phyloP scores from a whole-genome alignment of 352 stramenopile species.

The Phytophthora pseudosyringae region DNA sequence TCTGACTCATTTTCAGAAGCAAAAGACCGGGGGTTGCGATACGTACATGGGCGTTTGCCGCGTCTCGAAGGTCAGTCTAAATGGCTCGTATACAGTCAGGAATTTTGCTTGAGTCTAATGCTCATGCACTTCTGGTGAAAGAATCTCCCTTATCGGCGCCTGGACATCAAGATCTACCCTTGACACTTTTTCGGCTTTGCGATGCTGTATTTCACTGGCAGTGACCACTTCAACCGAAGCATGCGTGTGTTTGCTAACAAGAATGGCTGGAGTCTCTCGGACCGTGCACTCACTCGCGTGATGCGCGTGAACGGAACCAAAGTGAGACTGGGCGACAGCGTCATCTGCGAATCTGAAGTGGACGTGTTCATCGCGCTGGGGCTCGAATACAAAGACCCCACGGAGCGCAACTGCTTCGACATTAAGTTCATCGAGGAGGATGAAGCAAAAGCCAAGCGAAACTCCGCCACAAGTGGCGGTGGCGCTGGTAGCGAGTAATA shows the following conservation, averaged over 20 bases:
- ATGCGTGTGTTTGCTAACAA: conserved; percentile 85
- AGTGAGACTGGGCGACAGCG: conserved; percentile 66
- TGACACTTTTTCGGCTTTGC: conserved; percentile 82
- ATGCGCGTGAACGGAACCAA: conserved; percentile 64
- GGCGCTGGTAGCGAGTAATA: conserved; percentile 9
- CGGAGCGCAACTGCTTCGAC: conserved; percentile 81
- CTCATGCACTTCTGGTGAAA: conserved; percentile 9
- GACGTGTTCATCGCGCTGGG: conserved; percentile 88
- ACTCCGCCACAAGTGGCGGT: conserved; percentile 10
- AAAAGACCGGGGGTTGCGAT: conserved; percentile 64
- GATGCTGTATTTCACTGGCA: conserved; percentile 92
- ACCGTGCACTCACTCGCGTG: conserved; percentile 69
- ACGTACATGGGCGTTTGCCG: conserved; percentile 90
- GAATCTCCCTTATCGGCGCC: conserved; percentile 61
- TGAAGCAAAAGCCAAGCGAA: conserved; percentile 60
- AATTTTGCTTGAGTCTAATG: conserved; percentile 3
- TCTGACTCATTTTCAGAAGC: conserved; percentile 65
- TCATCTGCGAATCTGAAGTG: conserved; percentile 80
- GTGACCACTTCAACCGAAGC: conserved; percentile 91
- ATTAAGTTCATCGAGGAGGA: conserved; percentile 85
- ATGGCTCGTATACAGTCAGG: background rate
- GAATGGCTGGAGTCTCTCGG: conserved; percentile 80
- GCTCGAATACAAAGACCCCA: conserved; percentile 85
- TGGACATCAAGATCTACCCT: conserved; percentile 91
- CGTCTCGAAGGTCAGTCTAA: conserved; percentile 50